Base-by-base conservation (phyloP, 1,139 yeast species). In the Yamadazyma kanchanaburiensis region DNA sequence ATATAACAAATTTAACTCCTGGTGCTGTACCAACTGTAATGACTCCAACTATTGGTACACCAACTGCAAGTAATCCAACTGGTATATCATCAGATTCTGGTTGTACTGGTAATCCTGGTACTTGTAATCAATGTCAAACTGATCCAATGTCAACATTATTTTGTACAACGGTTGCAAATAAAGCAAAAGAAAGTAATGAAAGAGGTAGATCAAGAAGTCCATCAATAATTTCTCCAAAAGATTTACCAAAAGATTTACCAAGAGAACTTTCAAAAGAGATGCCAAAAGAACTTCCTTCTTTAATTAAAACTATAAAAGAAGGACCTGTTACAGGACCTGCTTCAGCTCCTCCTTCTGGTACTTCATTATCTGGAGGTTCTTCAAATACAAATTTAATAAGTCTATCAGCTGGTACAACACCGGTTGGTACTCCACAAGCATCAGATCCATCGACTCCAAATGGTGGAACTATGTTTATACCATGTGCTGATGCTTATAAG, bases 141-240 rank as follows among this genome's bases (percentile, higher is more conserved):
- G 95, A 87, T 53, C 95, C 95, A 24, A 79, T 86, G 88, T 82
- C 91, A 4, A 85, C 94, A 1, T 61, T 86, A 22, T 87, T 87
- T 60, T 87, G 96, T 59, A 79, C 94, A 1, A 83, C 95, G 0
- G 78, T 86, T 24, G 94, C 95, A 5, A 72, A 73, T 33, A 71
- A 70, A 43, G 71, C 61, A 2, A 53, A 50, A 33, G 55, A 49
- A 22, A 30, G 37, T 6, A 31, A 31, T 22, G 37, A 33, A 22
- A 31, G 48, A 43, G 27, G 41, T 24, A 14, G 32, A 38, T 33
- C 33, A 31, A 25, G 33, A 18, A 17, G 24, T 22, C 38, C 27
- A 14, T 32, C 15, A 29, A 25, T 30, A 26, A 44, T 48, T 14
- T 49, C 59, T 13, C 53, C 57, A 14, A 27, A 27, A 6, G 28